Evolutionary conservation across 305 asterid species (phyloP), one percentile per base, ranked within the genome.

Genomic region (Fraxinus nigra): DNA sequence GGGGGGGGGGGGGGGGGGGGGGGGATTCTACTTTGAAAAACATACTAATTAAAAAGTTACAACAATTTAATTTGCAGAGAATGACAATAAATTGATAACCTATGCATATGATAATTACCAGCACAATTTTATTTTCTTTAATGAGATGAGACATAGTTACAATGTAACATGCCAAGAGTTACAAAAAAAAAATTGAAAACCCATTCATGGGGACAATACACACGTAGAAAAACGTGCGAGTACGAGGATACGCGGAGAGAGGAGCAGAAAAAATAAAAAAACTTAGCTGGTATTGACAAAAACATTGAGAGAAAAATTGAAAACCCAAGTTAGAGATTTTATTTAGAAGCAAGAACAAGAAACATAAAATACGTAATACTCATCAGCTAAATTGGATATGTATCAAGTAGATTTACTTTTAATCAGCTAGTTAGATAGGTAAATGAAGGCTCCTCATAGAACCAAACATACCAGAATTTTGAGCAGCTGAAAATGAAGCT

Each of bases 401-500:
- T 65, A 11, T 11, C 34, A 16, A 70, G 40, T 30, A 65, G 22
- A 32, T 70, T 70, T 70, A 70, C 9, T 69, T 13, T 18, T 11
- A 30, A 24, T 4, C 75, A 70, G 24, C 22, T 28, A 6, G 16
- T 13, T 67, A 30, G 75, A 28, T 13, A 67, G 33, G 37, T 30
- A 67, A 30, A 26, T 13, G 75, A 32, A 13, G 20, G 7, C 13
- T 70, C 20, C 75, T 28, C 16, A 77, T 11, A 54, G 43, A 70
- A 51, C 28, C 54, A 35, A 30, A 74, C 73, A 37, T 89, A 95
- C 99, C 99, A 76, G 98, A 93, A 83, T 90, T 83, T 81, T 93
- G 90, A 89, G 95, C 90, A 78, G 98, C 98, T 78, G 92, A 86
- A 87, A 76, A 88, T 22, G 98, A 90, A 83, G 95, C 98, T 89